A percentile compares a stretch with the other conserved stretches of the same genome.
Conservation (phyloP, 768 basidiomycete genomes). For the Sarcodon sp. region DNA sequence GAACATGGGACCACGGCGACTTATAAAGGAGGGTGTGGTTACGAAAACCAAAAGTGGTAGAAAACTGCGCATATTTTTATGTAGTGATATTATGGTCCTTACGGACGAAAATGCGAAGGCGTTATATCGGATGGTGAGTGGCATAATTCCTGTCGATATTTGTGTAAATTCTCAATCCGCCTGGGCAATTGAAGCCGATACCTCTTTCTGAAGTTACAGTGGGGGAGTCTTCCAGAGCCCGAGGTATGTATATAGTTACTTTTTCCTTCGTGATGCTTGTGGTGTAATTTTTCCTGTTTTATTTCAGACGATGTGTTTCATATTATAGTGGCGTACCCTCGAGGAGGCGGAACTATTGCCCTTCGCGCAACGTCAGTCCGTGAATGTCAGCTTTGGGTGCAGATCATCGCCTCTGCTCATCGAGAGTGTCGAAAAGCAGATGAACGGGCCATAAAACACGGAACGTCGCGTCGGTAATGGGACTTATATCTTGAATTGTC, state of each 20-base stretch:
- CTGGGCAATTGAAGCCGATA: slow-evolving; percentile 43
- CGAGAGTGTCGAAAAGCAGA: slow-evolving; percentile 32
- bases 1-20: slow-evolving; percentile 64
- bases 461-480: not conserved
- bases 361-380: slow-evolving; percentile 44
- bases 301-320: slow-evolving; percentile 57
- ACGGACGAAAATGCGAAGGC: slow-evolving; percentile 59
- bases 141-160: not conserved
- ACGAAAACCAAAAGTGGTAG: slow-evolving; percentile 78
- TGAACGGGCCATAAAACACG: slow-evolving; percentile 17
- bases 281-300: not conserved
- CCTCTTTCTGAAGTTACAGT: slow-evolving; percentile 56
- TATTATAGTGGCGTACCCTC: slow-evolving; percentile 51
- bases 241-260: slow-evolving; percentile 25
- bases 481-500: too few species aligned
- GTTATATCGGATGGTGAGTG: slow-evolving; percentile 72
- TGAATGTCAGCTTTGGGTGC: slow-evolving; percentile 45
- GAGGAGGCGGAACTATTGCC: slow-evolving; percentile 59
- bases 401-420: slow-evolving; percentile 29
- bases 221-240: slow-evolving; percentile 32
- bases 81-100: slow-evolving; percentile 82
- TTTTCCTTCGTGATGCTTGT: not conserved
- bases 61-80: slow-evolving; percentile 66
- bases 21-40: slow-evolving; percentile 70
- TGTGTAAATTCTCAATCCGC: not conserved